Evolutionary conservation across 2,329 filamentous ascomycete genomes (phyloP).

Genomic region (Byssochlamys sp.): DNA sequence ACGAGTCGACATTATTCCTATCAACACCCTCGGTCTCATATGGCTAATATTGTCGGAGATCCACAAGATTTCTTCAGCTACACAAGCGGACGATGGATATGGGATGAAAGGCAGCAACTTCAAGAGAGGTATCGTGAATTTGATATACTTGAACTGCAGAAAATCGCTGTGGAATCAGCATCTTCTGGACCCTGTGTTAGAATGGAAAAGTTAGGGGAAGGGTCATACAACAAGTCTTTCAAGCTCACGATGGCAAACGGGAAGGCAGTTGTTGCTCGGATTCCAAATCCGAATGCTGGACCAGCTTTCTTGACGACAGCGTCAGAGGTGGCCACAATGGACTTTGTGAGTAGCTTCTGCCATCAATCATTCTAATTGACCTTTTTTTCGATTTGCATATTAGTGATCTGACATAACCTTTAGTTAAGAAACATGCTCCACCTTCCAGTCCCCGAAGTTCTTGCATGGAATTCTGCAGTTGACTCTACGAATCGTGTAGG

Average conservation of each 20-base stretch:
- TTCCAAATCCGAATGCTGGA: slow-evolving; percentile 16
- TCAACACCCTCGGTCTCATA: slow-evolving; percentile 1
- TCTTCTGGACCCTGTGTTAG: slow-evolving; percentile 2
- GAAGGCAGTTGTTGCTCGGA: slow-evolving; percentile 11
- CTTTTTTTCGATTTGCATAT: neutral
- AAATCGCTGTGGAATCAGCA: slow-evolving; percentile 6
- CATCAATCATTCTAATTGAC: too few relatives aligned
- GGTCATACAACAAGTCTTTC: slow-evolving; percentile 8
- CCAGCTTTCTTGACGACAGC: slow-evolving; percentile 12
- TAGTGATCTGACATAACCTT: neutral
- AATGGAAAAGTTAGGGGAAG: slow-evolving; percentile 7
- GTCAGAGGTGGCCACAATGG: slow-evolving; percentile 12
- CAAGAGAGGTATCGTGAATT: slow-evolving; percentile 4
- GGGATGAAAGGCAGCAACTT: slow-evolving; percentile 2
- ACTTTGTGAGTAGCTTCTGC: slow-evolving; percentile 11
- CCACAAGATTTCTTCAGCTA: slow-evolving; percentile 1
- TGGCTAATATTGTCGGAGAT: slow-evolving; percentile 1
- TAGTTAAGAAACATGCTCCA: slow-evolving; percentile 7
- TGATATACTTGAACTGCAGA: slow-evolving; percentile 5
- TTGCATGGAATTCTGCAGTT: slow-evolving; percentile 11
- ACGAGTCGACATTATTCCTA: slow-evolving; percentile 1
- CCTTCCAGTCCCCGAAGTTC: slow-evolving; percentile 13
- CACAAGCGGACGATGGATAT: slow-evolving; percentile 3
- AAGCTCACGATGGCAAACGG: slow-evolving; percentile 17
- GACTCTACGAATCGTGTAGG: slow-evolving; percentile 12